Percentiles rank a stretch among this genome's conserved stretches.
Evolutionary conservation across 768 basidiomycete genomes (phyloP).

Genomic region (Crassisporium funariophilum): DNA sequence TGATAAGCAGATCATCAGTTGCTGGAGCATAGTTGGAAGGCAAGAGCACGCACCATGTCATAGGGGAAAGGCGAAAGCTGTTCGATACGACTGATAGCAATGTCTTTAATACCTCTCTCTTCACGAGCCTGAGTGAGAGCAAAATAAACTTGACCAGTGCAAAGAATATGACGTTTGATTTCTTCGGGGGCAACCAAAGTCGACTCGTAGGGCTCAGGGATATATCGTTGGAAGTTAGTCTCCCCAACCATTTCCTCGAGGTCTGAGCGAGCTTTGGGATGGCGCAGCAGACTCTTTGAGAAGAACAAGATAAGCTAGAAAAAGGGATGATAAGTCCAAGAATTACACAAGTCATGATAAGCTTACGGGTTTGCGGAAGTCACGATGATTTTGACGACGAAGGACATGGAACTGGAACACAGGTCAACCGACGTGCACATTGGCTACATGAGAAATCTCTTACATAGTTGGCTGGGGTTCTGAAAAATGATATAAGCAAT

Average conservation of each 20-base stretch:
- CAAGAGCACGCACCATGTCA: conserved; percentile 64
- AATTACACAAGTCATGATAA: background rate
- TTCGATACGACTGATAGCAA: conserved; percentile 93
- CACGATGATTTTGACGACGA: conserved; percentile 94
- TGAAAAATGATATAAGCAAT: conserved; percentile 29
- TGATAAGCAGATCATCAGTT: conserved; percentile 7
- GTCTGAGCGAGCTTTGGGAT: conserved; percentile 86
- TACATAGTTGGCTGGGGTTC: conserved; percentile 94
- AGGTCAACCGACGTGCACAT: conserved; percentile 4
- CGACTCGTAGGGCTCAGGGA: conserved; percentile 78
- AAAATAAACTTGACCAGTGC: conserved; percentile 94
- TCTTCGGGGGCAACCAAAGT: conserved; percentile 77
- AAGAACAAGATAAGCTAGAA: conserved; percentile 88
- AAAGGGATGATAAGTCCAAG: background rate
- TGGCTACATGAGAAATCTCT: conserved; percentile 17
- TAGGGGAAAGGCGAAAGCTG: conserved; percentile 98
- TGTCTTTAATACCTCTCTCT: conserved; percentile 85
- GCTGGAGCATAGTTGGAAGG: background rate
- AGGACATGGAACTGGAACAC: conserved; percentile 85
- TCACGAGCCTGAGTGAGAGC: conserved; percentile 88
- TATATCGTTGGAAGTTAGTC: conserved; percentile 89
- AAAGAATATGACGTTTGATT: conserved; percentile 90
- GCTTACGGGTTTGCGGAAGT: conserved; percentile 95
- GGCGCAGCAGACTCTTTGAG: conserved; percentile 94
- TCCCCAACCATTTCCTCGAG: conserved; percentile 89